phyloP scores from a whole-genome alignment of 352 stramenopile genomes.

The Pythium apleroticum region DNA sequence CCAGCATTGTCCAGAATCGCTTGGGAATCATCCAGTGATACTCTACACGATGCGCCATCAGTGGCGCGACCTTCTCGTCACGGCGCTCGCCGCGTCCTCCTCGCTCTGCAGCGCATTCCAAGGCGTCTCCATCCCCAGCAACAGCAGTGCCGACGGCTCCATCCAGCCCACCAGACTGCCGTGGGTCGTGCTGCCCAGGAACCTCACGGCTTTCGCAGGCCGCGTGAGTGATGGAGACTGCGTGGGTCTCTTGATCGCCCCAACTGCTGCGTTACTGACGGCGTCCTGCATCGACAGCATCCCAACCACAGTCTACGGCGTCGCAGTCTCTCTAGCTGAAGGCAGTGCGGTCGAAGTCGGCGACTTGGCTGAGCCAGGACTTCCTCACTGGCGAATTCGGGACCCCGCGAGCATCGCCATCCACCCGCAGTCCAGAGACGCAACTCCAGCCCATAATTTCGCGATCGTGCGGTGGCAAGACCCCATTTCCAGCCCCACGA shows the following conservation, averaged over 20 bases:
- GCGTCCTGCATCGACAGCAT: slow-evolving; percentile 16
- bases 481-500: background rate
- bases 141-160: background rate
- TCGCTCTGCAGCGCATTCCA: background rate
- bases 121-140: background rate
- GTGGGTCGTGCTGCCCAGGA: slow-evolving; percentile 19
- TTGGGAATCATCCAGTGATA: background rate
- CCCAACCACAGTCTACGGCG: background rate
- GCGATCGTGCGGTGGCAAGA: slow-evolving; percentile 20
- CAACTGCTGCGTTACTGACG: slow-evolving; percentile 12
- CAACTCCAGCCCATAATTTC: slow-evolving; percentile 12
- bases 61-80: background rate
- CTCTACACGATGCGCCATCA: background rate
- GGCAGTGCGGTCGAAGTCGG: slow-evolving; percentile 6
- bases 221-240: slow-evolving; percentile 10
- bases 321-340: background rate
- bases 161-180: slow-evolving; percentile 1
- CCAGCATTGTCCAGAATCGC: background rate
- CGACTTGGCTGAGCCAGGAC: background rate
- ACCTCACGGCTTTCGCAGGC: background rate
- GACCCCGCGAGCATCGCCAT: background rate
- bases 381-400: slow-evolving; percentile 5
- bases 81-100: background rate
- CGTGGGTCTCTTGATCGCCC: slow-evolving; percentile 19
- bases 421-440: slow-evolving; percentile 14